Conservation (phyloP, 129 eudicot species). For the Chrysanthemum lavandulifolium region DNA sequence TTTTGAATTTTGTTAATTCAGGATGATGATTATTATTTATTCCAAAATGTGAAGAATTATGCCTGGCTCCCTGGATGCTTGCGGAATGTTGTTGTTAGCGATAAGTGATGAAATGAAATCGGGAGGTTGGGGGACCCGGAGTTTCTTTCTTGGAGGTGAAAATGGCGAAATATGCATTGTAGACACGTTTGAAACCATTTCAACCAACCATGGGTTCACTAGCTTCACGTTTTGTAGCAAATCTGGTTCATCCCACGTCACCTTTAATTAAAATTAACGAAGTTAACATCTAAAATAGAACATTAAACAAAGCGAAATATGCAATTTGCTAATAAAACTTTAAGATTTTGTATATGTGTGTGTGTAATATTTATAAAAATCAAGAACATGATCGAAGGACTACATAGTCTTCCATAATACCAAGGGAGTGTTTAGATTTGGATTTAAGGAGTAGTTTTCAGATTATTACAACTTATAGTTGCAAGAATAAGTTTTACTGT, state of each 20-base stretch:
- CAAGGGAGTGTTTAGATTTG: neutral
- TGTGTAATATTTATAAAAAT: neutral
- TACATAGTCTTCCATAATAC: neutral
- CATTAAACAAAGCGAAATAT: slow-evolving; percentile 4
- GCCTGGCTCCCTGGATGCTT: slow-evolving; percentile 99
- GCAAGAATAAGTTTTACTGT: neutral
- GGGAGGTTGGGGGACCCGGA: slow-evolving; percentile 49
- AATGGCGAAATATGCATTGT: slow-evolving; percentile 63
- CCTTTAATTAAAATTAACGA: slow-evolving; percentile 42
- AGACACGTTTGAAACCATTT: slow-evolving; percentile 65
- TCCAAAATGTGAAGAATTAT: slow-evolving; percentile 50
- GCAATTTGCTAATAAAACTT: neutral
- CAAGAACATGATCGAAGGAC: neutral
- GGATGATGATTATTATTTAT: slow-evolving; percentile 29
- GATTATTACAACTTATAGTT: neutral
- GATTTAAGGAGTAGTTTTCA: neutral
- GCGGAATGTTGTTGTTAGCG: slow-evolving; percentile 38
- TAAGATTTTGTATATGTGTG: slow-evolving; percentile 6
- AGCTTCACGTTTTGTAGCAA: slow-evolving; percentile 75
- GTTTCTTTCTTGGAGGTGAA: slow-evolving; percentile 82
- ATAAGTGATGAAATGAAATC: slow-evolving; percentile 50
- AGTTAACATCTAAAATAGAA: neutral
- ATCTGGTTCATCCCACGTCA: slow-evolving; percentile 95
- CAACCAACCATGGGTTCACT: slow-evolving; percentile 92
- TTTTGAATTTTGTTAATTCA: slow-evolving; percentile 41